These are phyloP conservation scores for Karstenula rhodostoma DNA, from an alignment of 2,329 filamentous ascomycete species.

Conservation along the genomic window DNA sequence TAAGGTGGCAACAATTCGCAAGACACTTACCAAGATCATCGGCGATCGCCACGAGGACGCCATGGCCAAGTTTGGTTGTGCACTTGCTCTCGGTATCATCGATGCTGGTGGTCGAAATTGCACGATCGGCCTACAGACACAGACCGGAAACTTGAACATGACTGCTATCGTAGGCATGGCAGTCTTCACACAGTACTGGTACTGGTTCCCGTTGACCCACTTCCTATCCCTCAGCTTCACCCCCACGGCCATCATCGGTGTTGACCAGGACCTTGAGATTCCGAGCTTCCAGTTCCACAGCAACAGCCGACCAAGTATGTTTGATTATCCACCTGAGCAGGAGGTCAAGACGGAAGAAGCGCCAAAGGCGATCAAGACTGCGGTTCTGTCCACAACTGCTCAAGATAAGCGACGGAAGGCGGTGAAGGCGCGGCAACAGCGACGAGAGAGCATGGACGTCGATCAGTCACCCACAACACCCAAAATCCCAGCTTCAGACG, in stretches of 20 bases:
- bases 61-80: conserved; percentile 98
- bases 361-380: conserved; percentile 91
- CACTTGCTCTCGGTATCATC: conserved; percentile 93
- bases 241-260: conserved; percentile 93
- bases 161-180: conserved; percentile 97
- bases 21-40: conserved; percentile 92
- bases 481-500: conserved; percentile 66
- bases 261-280: conserved; percentile 92
- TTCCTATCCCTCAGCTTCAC: conserved; percentile 96
- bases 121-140: conserved; percentile 96
- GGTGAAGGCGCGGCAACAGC: conserved; percentile 89
- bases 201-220: conserved; percentile 99
- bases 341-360: conserved; percentile 95
- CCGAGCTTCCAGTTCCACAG: conserved; percentile 96
- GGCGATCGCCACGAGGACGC: conserved; percentile 96
- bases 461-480: conserved; percentile 80
- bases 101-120: conserved; percentile 98
- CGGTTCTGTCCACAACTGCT: conserved; percentile 93
- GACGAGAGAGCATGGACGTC: conserved; percentile 94
- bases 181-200: conserved; percentile 99
- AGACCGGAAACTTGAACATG: conserved; percentile 99
- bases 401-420: conserved; percentile 95
- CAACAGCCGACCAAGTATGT: conserved; percentile 91
- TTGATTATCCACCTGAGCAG: conserved; percentile 97
- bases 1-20: conserved; percentile 89